Evolutionary conservation across 2,329 filamentous ascomycete genomes (phyloP).

Genomic region (Drechslerella dactyloides): DNA sequence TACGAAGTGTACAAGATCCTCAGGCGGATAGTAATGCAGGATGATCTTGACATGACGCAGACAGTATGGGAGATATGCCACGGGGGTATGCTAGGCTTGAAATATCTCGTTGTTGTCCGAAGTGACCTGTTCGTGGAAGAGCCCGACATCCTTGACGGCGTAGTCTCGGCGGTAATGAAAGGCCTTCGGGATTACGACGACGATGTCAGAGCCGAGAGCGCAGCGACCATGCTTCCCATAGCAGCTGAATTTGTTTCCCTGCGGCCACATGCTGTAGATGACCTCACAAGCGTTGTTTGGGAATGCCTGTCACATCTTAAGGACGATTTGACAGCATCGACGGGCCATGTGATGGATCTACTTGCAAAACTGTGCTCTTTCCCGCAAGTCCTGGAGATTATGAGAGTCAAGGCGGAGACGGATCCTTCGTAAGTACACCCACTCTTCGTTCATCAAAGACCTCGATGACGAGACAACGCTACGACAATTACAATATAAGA

Average conservation of each 20-base stretch:
- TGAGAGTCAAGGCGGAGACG: conserved; percentile 68
- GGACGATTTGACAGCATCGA: conserved; percentile 95
- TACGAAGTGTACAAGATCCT: conserved; percentile 83
- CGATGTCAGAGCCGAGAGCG: conserved; percentile 94
- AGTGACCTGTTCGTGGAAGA: conserved; percentile 89
- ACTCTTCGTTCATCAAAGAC: background rate
- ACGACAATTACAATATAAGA: no score
- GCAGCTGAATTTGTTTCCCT: conserved; percentile 91
- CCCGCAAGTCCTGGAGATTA: conserved; percentile 86
- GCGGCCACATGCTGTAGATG: conserved; percentile 76
- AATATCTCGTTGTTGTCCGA: conserved; percentile 92
- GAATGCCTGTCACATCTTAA: conserved; percentile 95
- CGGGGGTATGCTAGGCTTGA: conserved; percentile 94
- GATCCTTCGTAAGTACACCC: conserved; percentile 54
- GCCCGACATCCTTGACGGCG: conserved; percentile 84
- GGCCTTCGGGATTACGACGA: conserved; percentile 89
- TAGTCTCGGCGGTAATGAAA: conserved; percentile 91
- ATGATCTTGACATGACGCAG: conserved; percentile 74
- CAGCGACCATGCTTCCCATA: conserved; percentile 95
- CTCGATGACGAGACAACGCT: background rate
- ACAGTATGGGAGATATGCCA: conserved; percentile 94
- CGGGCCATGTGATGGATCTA: conserved; percentile 97
- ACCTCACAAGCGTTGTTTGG: conserved; percentile 93
- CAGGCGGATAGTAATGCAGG: conserved; percentile 89
- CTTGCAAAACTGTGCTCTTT: conserved; percentile 95